phyloP scores from a whole-genome alignment of 768 basidiomycete species.

The Suillus subluteus region DNA sequence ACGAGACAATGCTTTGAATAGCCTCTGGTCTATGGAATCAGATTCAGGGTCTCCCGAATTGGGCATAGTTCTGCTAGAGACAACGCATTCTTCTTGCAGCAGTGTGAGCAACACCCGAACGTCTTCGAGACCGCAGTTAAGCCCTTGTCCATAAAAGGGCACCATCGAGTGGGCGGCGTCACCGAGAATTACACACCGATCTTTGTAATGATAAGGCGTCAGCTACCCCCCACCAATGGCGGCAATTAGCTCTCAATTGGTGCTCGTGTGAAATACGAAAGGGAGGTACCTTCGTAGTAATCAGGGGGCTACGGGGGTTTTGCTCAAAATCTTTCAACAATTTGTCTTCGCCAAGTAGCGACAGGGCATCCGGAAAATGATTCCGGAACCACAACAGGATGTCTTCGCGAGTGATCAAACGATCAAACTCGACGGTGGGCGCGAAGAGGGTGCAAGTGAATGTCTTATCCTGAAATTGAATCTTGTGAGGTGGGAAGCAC shows the following conservation, averaged over 20 bases:
- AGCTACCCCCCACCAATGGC: conserved; percentile 48
- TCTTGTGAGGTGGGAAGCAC: conserved; percentile 29
- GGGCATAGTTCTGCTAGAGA: conserved; percentile 40
- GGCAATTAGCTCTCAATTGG: conserved; percentile 24
- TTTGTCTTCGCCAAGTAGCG: conserved; percentile 78
- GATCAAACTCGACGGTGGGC: conserved; percentile 75
- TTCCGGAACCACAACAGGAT: conserved; percentile 76
- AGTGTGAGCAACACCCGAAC: conserved; percentile 85
- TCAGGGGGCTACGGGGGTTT: conserved; percentile 88
- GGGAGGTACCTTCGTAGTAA: conserved; percentile 84
- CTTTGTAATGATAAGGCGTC: conserved; percentile 88
- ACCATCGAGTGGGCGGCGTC: conserved; percentile 99
- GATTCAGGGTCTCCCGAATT: conserved; percentile 28
- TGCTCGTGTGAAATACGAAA: conserved; percentile 20
- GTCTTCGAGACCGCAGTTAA: conserved; percentile 98
- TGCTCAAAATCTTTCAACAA: conserved; percentile 76
- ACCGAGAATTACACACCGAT: conserved; percentile 85
- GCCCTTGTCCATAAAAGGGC: conserved; percentile 96
- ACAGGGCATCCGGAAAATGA: conserved; percentile 89
- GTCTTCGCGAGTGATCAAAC: conserved; percentile 57
- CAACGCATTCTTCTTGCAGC: conserved; percentile 72
- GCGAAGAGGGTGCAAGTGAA: conserved; percentile 98
- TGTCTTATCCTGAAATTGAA: conserved; percentile 76
- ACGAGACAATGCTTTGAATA: conserved; percentile 68
- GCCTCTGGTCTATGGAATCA: conserved; percentile 51